Evolutionary conservation across 192 early-diverging fungal species (phyloP).

Genomic region (Backusella morwellensis): DNA sequence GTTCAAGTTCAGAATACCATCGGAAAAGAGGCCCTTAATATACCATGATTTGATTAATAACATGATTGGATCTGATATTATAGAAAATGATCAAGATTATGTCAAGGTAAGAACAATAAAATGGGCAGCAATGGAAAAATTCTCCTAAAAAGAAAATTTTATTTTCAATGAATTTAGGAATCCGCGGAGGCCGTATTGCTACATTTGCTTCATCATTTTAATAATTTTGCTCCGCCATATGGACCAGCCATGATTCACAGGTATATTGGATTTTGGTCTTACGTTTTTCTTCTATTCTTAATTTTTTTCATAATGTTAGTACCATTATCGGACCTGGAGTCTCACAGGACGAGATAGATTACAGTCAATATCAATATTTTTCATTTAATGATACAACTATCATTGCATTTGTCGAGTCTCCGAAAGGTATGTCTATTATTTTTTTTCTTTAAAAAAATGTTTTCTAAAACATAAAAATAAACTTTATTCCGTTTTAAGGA

Average conservation of each 20-base stretch:
- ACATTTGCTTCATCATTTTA: constrained; percentile 70
- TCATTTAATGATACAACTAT: constrained; percentile 69
- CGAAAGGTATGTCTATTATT: constrained; percentile 34
- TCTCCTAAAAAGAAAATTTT: background rate
- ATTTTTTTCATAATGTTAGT: constrained; percentile 10
- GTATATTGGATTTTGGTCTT: background rate
- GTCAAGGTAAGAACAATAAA: constrained; percentile 24
- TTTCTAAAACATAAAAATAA: background rate
- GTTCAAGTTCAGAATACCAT: constrained; percentile 31
- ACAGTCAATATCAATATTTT: constrained; percentile 66
- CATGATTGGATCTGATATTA: constrained; percentile 8
- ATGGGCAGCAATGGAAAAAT: background rate
- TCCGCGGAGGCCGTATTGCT: constrained; percentile 67
- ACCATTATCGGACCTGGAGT: constrained; percentile 41
- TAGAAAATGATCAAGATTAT: constrained; percentile 26
- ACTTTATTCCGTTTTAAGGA: constrained; percentile 20
- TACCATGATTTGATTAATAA: constrained; percentile 12
- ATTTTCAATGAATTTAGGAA: constrained; percentile 41
- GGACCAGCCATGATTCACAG: constrained; percentile 55
- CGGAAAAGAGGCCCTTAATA: constrained; percentile 25
- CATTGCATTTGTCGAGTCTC: constrained; percentile 69
- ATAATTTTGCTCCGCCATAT: constrained; percentile 61
- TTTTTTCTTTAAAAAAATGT: background rate
- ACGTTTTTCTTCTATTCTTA: background rate
- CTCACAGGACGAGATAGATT: constrained; percentile 36